Evolutionary conservation across 2,329 filamentous ascomycete species (phyloP).

Genomic region (Botrytis medusae): DNA sequence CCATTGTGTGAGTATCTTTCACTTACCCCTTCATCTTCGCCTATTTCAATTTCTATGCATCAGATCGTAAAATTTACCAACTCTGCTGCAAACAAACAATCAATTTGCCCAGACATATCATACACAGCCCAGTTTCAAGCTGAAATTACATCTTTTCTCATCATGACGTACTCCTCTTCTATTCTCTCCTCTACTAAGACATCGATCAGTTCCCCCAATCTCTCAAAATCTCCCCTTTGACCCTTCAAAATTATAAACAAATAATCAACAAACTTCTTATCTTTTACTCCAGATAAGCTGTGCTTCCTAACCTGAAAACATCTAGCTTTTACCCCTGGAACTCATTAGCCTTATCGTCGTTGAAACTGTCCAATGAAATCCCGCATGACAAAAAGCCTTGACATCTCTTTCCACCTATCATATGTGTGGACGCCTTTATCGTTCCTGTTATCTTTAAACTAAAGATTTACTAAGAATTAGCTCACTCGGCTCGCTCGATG

Average conservation of each 20-base stretch:
- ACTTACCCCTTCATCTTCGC: conserved; percentile 3
- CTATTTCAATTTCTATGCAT: neutral
- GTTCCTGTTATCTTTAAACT: neutral
- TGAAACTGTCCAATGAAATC: neutral
- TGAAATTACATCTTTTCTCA: neutral
- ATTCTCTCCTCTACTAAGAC: neutral
- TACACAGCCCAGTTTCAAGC: neutral
- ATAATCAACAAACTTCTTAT: conserved; percentile 12
- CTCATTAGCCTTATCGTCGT: conserved; percentile 17
- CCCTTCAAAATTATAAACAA: conserved; percentile 15
- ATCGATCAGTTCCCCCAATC: neutral
- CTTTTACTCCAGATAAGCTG: neutral
- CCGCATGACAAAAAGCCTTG: conserved; percentile 9
- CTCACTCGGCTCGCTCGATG: neutral
- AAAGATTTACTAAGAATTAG: neutral
- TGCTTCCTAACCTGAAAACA: neutral
- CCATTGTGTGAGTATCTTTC: neutral
- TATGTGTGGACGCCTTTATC: neutral
- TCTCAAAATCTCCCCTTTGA: neutral
- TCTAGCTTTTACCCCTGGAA: neutral
- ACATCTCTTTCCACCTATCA: neutral
- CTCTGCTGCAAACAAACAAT: neutral
- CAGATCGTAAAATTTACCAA: neutral
- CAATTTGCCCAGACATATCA: neutral
- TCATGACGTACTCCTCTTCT: conserved; percentile 7